Evolutionary conservation across 306 rosid species (phyloP), one percentile per base, ranked within the genome.

Genomic region (Lagenaria siceraria): DNA sequence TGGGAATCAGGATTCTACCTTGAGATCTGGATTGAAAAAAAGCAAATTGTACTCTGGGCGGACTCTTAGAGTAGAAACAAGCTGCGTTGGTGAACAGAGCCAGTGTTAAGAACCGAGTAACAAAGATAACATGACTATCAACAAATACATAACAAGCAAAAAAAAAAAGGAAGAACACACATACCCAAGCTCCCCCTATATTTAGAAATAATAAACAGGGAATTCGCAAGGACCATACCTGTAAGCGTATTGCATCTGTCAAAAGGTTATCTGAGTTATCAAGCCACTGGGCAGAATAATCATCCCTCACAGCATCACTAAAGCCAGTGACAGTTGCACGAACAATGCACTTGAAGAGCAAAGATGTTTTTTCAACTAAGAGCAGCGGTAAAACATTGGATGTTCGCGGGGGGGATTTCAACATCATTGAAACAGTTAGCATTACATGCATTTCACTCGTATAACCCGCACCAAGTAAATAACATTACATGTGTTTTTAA

Each of bases 241-340:
- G 98, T 81, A 94, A 79, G 33, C 77, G 89, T 81, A 92, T 84
- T 82, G 95, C 96, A 86, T 94, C 97, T 22, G 92, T 86, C 77
- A 90, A 88, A 84, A 80, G 76, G 83, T 84, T 81, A 78, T 84
- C 86, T 24, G 78, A 77, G 54, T 68, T 64, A 78, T 82, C 80
- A 60, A 42, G 83, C 84, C 86, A 80, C 78, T 40, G 81, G 77
- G 73, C 77, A 78, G 78, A 79, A 78, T 80, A 31, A 86, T 74
- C 75, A 55, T 68, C 80, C 71, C 77, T 81, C 85, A 82, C 60
- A 58, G 78, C 78, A 61, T 85, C 89, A 66, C 36, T 19, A 79
- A 83, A 90, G 83, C 83, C 89, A 52, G 84, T 79, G 79, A 84
- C 93, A 35, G 89, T 83, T 61, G 96, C 97, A 81, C 92, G 93